A percentile compares a stretch with the other conserved stretches of the same genome.
phyloP scores from a whole-genome alignment of 306 rosid species.

The Dicorynia guianensis region DNA sequence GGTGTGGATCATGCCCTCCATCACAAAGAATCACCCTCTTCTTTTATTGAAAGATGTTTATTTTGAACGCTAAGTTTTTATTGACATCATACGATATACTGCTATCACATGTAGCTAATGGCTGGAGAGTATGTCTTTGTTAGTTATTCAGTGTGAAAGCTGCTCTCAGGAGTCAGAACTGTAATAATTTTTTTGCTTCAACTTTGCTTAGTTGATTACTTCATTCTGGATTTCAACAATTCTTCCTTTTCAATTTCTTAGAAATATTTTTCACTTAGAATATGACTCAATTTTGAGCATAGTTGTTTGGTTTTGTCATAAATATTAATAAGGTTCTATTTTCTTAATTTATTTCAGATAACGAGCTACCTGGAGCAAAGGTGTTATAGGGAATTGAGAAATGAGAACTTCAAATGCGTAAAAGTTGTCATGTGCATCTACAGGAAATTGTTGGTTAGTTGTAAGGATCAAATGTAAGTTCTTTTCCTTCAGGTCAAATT shows the following conservation, averaged over 20 bases:
- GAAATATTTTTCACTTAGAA: background rate
- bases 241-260: background rate
- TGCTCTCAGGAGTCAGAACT: background rate
- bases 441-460: constrained; percentile 76
- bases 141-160: background rate
- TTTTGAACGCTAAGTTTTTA: background rate
- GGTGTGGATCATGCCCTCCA: too few relatives aligned
- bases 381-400: constrained; percentile 83
- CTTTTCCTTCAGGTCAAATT: constrained; percentile 29
- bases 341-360: constrained; percentile 56
- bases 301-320: background rate
- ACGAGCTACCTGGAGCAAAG: constrained; percentile 85
- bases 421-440: constrained; percentile 79
- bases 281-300: background rate
- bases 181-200: background rate
- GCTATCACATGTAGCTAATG: constrained; percentile 2
- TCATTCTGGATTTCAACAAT: background rate
- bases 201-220: background rate
- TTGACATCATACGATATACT: too few relatives aligned
- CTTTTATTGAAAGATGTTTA: background rate
- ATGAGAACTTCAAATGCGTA: constrained; percentile 72
- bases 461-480: constrained; percentile 90
- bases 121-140: background rate
- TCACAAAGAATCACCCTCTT: background rate
- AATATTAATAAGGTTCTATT: constrained; percentile 10